Base-by-base conservation (phyloP, 2,329 filamentous ascomycete genomes). In the Torrubiellomyces zombiae region DNA sequence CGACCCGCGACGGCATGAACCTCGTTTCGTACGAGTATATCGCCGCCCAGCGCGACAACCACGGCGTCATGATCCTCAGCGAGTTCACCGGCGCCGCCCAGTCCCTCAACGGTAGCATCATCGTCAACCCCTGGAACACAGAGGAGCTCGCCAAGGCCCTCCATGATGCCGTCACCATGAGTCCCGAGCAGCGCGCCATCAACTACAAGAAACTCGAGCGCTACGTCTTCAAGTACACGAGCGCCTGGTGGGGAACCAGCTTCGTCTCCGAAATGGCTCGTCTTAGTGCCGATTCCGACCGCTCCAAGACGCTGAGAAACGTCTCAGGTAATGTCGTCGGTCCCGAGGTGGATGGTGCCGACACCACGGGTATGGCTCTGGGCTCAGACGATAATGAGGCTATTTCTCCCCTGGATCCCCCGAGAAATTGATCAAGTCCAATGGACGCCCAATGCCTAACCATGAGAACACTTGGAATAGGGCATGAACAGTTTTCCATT, bases 1-100 rank as follows among this genome's bases (percentile, higher is more conserved):
- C 80, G 3, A 95, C 81, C n/a, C 77, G 89, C 24, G 89, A 98
- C 47, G 89, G 89, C 43, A 98, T 98, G 89, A 98, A 98, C 51
- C 64, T 98, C 16, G 89, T 95, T 16, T 91, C 83, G 1, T 95
- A 94, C 54, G 86, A 98, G 53, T 98, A 95, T 57, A 94, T 98
- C 37, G 86, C 86, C 14, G 82, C 80, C 3, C 86, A 98, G 47
- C 70, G 80, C 39, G 74, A 91, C 44, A 75, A 82, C 25, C 82
- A 95, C 45, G 89, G 89, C 30, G 77, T 82, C 32, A 76, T 98
- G 69, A 85, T 98, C 28, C 68, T 98, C 16, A 94, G 85, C 23
- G 89, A 98, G 48, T 95, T 98, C 45, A 85, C 89, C 0, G 89
- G 89, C 21, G 89, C 89, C 6, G 86, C 89, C 1, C 89, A 95